Evolutionary conservation across 2,329 filamentous ascomycete species (phyloP), one percentile per base, ranked within the genome.

Genomic region (Xylaria sp.): DNA sequence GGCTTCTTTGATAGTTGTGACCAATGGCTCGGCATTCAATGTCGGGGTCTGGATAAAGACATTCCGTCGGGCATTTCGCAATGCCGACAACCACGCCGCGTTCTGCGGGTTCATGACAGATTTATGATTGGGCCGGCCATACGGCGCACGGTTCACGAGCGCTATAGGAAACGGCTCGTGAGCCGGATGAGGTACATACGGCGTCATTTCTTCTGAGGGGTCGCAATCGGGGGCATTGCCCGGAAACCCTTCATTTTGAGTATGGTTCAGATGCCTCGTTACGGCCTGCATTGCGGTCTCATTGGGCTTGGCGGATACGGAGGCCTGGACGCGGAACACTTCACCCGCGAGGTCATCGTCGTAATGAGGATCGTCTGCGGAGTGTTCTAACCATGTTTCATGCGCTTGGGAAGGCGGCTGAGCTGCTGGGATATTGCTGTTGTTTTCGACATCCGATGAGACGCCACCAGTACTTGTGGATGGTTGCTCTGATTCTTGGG

Each of bases 11-110:
- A 94, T 85, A 0, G 89, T 89, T 0, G 88, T 86, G 0, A 93
- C 74, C 0, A 94, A 80, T 0, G 88, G 89, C 65, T 87, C 86
- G 0, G 92, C 91, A 74, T 95, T 95, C 44, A 95, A 84, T 26
- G 93, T 91, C 0, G 92, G 92, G 0, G 91, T 90, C 77, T 94
- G 91, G 66, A 95, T 93, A 74, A 94, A 93, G n/a, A 94, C 85
- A 33, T 81, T 84, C 13, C 81, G 80, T 63, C 83, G 79, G 0
- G 92, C 91, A 72, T 93, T 86, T 1, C 88, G 84, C 7, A 94
- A 83, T 0, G 90, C 86, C 0, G 91, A 91, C 0, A 94, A 80
- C 87, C 90, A 94, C 0, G 89, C 90, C 59, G 89, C 90, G 73
- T 95, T 94, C 73, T 95, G 92, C 0, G 92, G 92, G 2, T 89